Percentiles rank a stretch among this genome's conserved stretches.
phyloP scores from a whole-genome alignment of 345 rosid species.

The Linum lewisii region DNA sequence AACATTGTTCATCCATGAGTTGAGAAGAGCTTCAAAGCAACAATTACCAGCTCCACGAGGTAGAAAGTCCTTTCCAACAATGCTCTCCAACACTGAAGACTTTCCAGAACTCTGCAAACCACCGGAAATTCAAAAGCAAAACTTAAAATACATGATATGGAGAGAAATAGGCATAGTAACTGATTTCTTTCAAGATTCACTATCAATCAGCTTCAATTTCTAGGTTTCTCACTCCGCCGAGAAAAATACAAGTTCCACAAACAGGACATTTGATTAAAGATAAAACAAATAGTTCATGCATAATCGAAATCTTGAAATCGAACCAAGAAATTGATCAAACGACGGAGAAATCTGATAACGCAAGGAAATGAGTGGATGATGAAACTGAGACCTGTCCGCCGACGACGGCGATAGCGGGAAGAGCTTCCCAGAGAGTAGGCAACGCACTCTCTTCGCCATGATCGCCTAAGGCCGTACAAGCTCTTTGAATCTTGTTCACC shows the following conservation, averaged over 20 bases:
- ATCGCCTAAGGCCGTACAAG: constrained; percentile 92
- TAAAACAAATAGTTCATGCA: neutral
- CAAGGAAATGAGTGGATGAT: neutral
- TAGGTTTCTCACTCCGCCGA: too few species aligned
- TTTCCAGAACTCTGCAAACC: constrained; percentile 81
- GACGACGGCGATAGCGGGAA: constrained; percentile 92
- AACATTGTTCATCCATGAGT: neutral
- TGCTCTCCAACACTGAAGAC: constrained; percentile 88
- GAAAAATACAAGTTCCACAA: neutral
- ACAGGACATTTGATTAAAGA: neutral
- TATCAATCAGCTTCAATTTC: neutral
- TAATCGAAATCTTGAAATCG: neutral
- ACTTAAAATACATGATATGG: neutral
- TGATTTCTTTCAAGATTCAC: neutral
- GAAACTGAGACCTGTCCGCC: constrained; percentile 67
- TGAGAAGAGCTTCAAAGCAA: constrained; percentile 10
- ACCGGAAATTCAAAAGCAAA: constrained; percentile 13
- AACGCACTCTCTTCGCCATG: constrained; percentile 92
- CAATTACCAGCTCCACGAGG: constrained; percentile 91
- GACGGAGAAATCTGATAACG: neutral
- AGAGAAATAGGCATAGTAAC: neutral
- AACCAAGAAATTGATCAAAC: neutral
- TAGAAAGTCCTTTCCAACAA: constrained; percentile 88
- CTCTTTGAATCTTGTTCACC: constrained; percentile 87
- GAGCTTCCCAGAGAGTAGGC: constrained; percentile 94